phyloP scores from a whole-genome alignment of 257 asterid species.

The Gentiana straminea region DNA sequence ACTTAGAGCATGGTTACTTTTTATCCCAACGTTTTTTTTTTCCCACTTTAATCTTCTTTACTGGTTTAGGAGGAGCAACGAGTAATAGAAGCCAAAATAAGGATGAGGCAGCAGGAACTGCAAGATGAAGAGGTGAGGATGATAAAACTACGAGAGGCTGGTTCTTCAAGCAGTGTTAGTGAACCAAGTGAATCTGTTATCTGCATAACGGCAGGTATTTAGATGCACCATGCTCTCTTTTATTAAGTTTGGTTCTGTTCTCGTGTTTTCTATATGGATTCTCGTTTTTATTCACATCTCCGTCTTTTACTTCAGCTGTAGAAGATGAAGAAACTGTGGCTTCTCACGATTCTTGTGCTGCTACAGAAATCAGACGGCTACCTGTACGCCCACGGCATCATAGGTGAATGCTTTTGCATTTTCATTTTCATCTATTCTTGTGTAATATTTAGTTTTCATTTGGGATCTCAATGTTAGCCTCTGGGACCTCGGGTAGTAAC shows the following conservation, averaged over 20 bases:
- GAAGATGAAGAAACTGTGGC: constrained; percentile 52
- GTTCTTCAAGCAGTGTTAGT: constrained; percentile 45
- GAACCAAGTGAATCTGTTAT: constrained; percentile 47
- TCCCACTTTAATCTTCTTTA: constrained; percentile 8
- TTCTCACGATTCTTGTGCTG: constrained; percentile 35
- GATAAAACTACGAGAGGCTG: constrained; percentile 46
- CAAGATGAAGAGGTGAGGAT: constrained; percentile 81
- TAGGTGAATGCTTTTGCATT: constrained; percentile 34
- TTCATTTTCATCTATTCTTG: not conserved
- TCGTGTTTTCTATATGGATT: constrained; percentile 4
- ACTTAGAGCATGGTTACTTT: not conserved
- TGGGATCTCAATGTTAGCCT: too few relatives aligned
- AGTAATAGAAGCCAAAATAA: constrained; percentile 96
- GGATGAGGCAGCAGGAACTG: constrained; percentile 91
- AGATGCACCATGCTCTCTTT: not conserved
- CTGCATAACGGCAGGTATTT: constrained; percentile 59
- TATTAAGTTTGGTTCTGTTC: constrained; percentile 5
- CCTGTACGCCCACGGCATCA: constrained; percentile 48
- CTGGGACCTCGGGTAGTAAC: too few relatives aligned
- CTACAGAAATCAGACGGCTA: constrained; percentile 27
- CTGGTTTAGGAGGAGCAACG: constrained; percentile 78
- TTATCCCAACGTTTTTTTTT: not conserved
- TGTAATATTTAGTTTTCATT: too few relatives aligned
- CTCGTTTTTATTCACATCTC: constrained; percentile 30
- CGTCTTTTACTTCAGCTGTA: constrained; percentile 48